Base-by-base conservation (phyloP, 495 filamentous ascomycete genomes). In the Thermothielavioides terrestris region DNA sequence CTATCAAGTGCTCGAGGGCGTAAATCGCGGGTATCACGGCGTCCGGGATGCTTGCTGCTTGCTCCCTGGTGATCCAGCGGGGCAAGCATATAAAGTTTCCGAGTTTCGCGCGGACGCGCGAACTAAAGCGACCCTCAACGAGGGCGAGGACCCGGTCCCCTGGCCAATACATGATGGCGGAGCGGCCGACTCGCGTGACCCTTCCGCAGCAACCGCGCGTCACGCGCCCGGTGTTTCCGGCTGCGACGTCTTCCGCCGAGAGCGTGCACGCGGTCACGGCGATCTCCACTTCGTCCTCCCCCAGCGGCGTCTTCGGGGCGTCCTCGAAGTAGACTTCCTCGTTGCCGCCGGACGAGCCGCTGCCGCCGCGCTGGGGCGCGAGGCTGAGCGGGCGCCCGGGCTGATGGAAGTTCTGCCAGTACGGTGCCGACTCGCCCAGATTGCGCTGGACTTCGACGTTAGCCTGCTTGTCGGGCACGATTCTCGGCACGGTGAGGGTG, bases 1-100 rank as follows among this genome's bases (percentile, higher is more conserved):
- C 49, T 0, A 60, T 71, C 9, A 73, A 41, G 2, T 72, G 54
- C 7, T 59, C 41, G 7, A 77, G 48, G 0, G 73, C 67, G 53
- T 84, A 76, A 34, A 75, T 71, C 0, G 78, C 80, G 0, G 79
- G 79, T 11, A 60, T 58, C 54, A 70, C 80, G 5, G 70, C 67
- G 0, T 77, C 60, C 0, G 79, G 81, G 2, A 82, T 58, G 6
- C 71, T 67, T 2, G 74, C 77, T 1, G 75, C 74, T 14, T 64
- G 62, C 20, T 75, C 69, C 38, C 74, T 69, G 12, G 62, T 47
- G 21, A 82, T 60, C 3, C 57, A 37, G 4, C 70, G 57, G 0
- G 71, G 68, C 17, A 83, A 67, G 15, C 57, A 50, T 8, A 63
- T 47, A 0, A 62, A 64, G 42, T 67, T 63, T 18, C 36, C 58